Evolutionary conservation across 495 filamentous ascomycete species (phyloP).

Genomic region (Penicillium chermesinum): DNA sequence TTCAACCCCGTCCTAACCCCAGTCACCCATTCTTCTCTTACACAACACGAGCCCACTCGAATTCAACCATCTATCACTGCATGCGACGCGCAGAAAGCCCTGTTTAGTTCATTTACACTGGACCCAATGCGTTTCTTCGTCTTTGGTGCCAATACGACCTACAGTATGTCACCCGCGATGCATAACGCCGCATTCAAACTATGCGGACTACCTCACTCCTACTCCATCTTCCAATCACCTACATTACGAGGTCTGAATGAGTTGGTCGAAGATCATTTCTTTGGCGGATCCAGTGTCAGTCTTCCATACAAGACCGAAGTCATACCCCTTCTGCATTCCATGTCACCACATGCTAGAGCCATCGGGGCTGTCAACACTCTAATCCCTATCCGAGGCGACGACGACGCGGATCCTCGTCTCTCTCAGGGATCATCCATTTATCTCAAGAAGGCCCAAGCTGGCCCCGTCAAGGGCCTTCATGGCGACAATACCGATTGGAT

Average conservation of each 20-base stretch:
- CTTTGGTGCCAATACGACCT: constrained; percentile 40
- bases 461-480: constrained; percentile 59
- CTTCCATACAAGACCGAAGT: constrained; percentile 72
- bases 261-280: constrained; percentile 57
- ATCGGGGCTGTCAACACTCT: constrained; percentile 78
- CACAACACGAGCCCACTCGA: constrained; percentile 17
- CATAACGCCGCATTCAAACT: constrained; percentile 67
- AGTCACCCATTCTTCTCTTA: constrained; percentile 40
- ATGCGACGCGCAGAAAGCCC: constrained; percentile 37
- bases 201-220: constrained; percentile 68
- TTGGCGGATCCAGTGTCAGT: constrained; percentile 69
- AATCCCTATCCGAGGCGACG: constrained; percentile 60
- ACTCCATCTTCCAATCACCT: constrained; percentile 60
- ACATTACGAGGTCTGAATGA: constrained; percentile 61
- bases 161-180: constrained; percentile 50
- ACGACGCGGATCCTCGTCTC: constrained; percentile 36
- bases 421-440: constrained; percentile 37
- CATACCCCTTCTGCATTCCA: constrained; percentile 60
- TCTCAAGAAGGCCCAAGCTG: constrained; percentile 58
- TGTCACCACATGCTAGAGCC: constrained; percentile 67
- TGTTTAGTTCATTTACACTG: constrained; percentile 51
- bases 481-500: constrained; percentile 86
- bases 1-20: constrained; percentile 63
- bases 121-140: constrained; percentile 46
- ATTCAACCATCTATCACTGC: constrained; percentile 38